Evolutionary conservation across 108 stramenopile genomes (phyloP), one percentile per base, ranked within the genome.

Genomic region (Epipyxis sp.): DNA sequence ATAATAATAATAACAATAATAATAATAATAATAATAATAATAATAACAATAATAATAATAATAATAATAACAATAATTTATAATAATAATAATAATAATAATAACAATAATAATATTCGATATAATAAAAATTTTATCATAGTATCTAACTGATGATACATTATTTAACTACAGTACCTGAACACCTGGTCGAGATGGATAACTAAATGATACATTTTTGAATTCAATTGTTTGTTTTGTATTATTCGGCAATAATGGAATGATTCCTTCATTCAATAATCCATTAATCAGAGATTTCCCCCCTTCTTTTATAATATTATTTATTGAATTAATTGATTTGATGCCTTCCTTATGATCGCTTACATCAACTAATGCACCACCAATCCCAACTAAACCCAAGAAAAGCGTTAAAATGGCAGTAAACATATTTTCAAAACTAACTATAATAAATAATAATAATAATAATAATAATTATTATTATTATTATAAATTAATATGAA

Each of bases 31-130:
- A n/a, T n/a, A n/a, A n/a, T n/a, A n/a, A n/a, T n/a, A n/a, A n/a
- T n/a, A n/a, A n/a, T n/a, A n/a, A n/a, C 10, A 96, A 82, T 62
- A 88, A 81, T 10, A 96, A 79, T 10, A 77, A 77, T 29, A 42
- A 40, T 30, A 87, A 81, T 13, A n/a, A n/a, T n/a, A n/a, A n/a
- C n/a, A n/a, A n/a, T n/a, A n/a, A n/a, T n/a, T n/a, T n/a, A n/a
- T n/a, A n/a, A n/a, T n/a, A n/a, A n/a, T n/a, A n/a, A n/a, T n/a
- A n/a, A n/a, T n/a, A n/a, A n/a, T n/a, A n/a, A n/a, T n/a, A n/a
- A n/a, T n/a, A n/a, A n/a, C n/a, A n/a, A n/a, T n/a, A n/a, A n/a
- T n/a, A n/a, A n/a, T n/a, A n/a, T n/a, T n/a, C n/a, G n/a, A n/a
- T n/a, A n/a, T n/a, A n/a, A n/a, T n/a, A n/a, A n/a, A n/a, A n/a